A percentile compares a stretch with the other conserved stretches of the same genome.
Conservation (phyloP, 2,329 filamentous ascomycete genomes). For the Achaetomium macrosporum region DNA sequence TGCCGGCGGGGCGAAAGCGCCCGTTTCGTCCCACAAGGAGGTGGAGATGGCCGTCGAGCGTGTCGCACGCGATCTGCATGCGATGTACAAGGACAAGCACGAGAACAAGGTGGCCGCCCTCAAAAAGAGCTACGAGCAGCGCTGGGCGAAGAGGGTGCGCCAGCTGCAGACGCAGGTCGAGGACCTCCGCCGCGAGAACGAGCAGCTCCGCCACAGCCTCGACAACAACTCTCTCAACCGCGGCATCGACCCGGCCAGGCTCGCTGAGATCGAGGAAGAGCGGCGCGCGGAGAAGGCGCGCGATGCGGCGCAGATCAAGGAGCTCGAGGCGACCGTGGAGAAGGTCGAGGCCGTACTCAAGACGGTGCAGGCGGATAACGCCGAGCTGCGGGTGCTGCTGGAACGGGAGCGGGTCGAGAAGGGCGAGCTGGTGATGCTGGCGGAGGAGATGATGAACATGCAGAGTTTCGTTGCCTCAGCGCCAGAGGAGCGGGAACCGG, state of each 20-base stretch:
- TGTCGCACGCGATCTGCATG: constrained; percentile 87
- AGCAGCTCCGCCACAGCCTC: constrained; percentile 63
- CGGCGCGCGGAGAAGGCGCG: constrained; percentile 54
- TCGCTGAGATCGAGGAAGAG: constrained; percentile 43
- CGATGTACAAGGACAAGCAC: constrained; percentile 94
- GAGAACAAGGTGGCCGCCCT: constrained; percentile 91
- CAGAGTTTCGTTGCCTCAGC: constrained; percentile 33
- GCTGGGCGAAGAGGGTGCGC: constrained; percentile 82
- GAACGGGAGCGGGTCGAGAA: constrained; percentile 76
- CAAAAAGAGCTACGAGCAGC: constrained; percentile 75
- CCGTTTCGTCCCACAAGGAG: constrained; percentile 41
- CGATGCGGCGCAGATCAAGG: constrained; percentile 60
- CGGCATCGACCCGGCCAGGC: constrained; percentile 45
- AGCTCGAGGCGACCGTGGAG: constrained; percentile 67
- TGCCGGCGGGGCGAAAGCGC: constrained; percentile 31
- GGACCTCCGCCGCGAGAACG: constrained; percentile 66
- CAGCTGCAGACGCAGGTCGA: constrained; percentile 70
- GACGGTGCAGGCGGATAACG: constrained; percentile 65
- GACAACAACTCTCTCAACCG: constrained; percentile 48
- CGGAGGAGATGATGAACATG: constrained; percentile 78
- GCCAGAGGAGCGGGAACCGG: constrained; percentile 21
- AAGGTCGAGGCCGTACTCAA: constrained; percentile 68
- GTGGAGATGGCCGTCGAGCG: constrained; percentile 84
- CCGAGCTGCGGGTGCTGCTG: constrained; percentile 57
- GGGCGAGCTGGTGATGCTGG: constrained; percentile 72